Evolutionary conservation across 805 yeast species (phyloP), one percentile per base, ranked within the genome.

Genomic region (Wickerhamomyces tratensis): DNA sequence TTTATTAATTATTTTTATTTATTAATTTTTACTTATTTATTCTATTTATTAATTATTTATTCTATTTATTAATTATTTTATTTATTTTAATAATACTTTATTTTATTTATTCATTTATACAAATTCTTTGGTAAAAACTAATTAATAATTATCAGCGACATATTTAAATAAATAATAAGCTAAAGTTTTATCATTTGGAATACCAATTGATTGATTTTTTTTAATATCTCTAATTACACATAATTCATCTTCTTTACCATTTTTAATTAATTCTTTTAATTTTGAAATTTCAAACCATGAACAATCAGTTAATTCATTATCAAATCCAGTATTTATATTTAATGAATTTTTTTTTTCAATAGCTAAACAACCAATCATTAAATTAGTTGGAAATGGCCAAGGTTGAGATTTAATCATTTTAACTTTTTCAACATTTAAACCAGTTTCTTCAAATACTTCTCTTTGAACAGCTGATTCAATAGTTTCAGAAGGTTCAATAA

Each of bases 301-400:
- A 7, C 96, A 95, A 51, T 86, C 94, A 30, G 71, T 76, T 44
- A 91, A 65, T 62, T 91, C 98, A 37, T 81, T 75, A 59, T 91
- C 98, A 56, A 87, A 85, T 9, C 76, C 82, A 42, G 85, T 66
- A 54, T 79, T 67, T 47, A 86, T 79, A 49, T 77, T 77, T 5
- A 55, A 62, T 6, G 82, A 82, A 44, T 81, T 74, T 49, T 79
- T 76, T 3, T 79, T 79, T 7, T 86, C 93, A 30, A 77, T 63
- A 10, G 77, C 95, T 42, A 86, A 57, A 61, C 97, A 89, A 7
- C 97, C 98, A 49, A 91, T 72, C 98, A 91, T 91, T 50, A 91
- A 66, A 58, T 82, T 87, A 1, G 85, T 86, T 1, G 98, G 98
- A 61, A 78, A 91, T n/a, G 98, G 98, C 98, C 98, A 91, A 6